These are phyloP conservation scores for Nemania bipapillata DNA, from an alignment of 2,329 filamentous ascomycete genomes.

Conservation along the genomic window DNA sequence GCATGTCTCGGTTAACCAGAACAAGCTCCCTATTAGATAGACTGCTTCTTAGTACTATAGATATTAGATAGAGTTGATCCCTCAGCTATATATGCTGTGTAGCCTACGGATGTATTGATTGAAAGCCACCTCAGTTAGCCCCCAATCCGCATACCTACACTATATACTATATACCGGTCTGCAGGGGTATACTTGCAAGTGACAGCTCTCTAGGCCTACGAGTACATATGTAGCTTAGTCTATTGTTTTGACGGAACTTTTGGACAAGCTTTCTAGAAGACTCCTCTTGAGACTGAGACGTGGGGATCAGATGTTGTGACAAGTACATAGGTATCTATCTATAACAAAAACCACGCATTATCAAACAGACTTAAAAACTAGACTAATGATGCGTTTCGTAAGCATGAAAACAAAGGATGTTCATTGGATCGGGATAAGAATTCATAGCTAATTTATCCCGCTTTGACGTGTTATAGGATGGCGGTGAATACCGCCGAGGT, in stretches of 20 bases:
- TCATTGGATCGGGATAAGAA: neutral
- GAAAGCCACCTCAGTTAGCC: neutral
- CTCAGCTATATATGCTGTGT: neutral
- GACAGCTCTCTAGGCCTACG: too few relatives aligned
- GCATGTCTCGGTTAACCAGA: neutral
- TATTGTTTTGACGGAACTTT: neutral
- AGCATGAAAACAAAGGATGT: neutral
- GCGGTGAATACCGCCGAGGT: neutral
- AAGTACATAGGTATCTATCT: neutral
- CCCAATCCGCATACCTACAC: too few relatives aligned
- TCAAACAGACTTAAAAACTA: slow-evolving; percentile 1
- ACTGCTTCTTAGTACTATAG: too few relatives aligned
- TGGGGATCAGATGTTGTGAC: neutral
- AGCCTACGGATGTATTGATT: neutral
- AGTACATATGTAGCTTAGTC: too few relatives aligned
- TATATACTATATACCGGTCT: neutral
- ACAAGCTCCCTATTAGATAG: too few relatives aligned
- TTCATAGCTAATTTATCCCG: slow-evolving; percentile 1
- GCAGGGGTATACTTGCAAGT: neutral
- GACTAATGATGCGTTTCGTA: neutral
- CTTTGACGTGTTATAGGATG: neutral
- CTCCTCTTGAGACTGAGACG: too few relatives aligned
- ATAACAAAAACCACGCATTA: neutral
- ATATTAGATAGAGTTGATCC: neutral
- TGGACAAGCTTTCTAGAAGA: neutral